Evolutionary conservation across 768 basidiomycete species (phyloP).

Genomic region (Russula foetens): DNA sequence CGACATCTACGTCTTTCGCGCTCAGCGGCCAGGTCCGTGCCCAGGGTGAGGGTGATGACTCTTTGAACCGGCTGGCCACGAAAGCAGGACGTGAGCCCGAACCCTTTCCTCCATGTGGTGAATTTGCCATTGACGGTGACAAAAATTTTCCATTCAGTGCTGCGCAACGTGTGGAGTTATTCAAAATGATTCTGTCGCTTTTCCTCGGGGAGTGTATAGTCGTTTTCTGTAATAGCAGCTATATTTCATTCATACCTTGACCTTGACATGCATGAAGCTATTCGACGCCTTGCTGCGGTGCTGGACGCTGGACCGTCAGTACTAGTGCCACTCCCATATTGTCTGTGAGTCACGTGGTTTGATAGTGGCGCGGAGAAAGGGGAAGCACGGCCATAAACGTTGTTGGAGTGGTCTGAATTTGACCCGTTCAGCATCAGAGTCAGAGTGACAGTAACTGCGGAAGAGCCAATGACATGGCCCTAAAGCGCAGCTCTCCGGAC

Average conservation of each 20-base stretch:
- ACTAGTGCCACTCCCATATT: too few relatives aligned
- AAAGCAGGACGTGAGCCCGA: slow-evolving; percentile 80
- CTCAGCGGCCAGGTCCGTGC: slow-evolving; percentile 91
- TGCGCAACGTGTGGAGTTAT: slow-evolving; percentile 95
- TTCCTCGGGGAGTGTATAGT: slow-evolving; percentile 1
- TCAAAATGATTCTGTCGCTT: slow-evolving; percentile 57
- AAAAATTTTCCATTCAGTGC: slow-evolving; percentile 45
- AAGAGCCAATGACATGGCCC: not conserved
- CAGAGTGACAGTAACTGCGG: too few relatives aligned
- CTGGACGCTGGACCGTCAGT: too few relatives aligned
- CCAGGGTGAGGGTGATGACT: slow-evolving; percentile 94
- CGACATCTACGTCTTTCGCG: slow-evolving; percentile 84
- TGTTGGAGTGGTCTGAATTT: too few relatives aligned
- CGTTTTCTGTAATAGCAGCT: slow-evolving; percentile 4
- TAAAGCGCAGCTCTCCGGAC: not conserved
- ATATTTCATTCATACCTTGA: not conserved
- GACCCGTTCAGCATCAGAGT: too few relatives aligned
- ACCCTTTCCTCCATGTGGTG: not conserved
- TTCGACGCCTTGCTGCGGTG: too few relatives aligned
- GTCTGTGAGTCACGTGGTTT: not conserved
- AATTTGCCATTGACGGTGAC: not conserved
- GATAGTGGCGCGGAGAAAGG: not conserved
- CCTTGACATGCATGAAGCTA: too few relatives aligned
- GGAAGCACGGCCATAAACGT: too few relatives aligned
- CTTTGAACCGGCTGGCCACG: slow-evolving; percentile 92